A percentile compares a stretch with the other conserved stretches of the same genome.
These are phyloP conservation scores for Jackrogersella minutella DNA, from an alignment of 495 filamentous ascomycete genomes.

Conservation along the genomic window DNA sequence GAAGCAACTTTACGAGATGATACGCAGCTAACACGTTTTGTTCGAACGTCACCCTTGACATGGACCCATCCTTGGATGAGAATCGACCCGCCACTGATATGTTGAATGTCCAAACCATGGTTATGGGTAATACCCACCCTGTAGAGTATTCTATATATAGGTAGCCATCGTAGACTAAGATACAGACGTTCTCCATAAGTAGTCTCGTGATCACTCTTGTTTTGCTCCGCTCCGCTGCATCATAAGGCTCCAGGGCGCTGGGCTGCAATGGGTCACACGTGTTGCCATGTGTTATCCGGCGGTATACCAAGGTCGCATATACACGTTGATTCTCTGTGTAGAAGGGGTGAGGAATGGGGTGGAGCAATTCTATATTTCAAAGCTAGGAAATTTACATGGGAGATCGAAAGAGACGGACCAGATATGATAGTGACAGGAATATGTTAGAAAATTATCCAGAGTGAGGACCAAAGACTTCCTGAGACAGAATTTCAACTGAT, in stretches of 20 bases:
- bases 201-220: background rate
- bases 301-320: background rate
- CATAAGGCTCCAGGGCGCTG: background rate
- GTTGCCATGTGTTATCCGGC: background rate
- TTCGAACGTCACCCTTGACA: background rate
- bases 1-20: background rate
- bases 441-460: too few relatives aligned
- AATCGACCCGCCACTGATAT: too few relatives aligned
- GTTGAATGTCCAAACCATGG: background rate
- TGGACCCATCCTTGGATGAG: too few relatives aligned
- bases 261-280: background rate
- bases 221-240: background rate
- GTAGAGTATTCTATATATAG: background rate
- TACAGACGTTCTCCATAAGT: background rate
- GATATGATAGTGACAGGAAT: too few relatives aligned
- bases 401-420: too few relatives aligned
- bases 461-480: too few relatives aligned
- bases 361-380: too few relatives aligned
- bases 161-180: background rate
- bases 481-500: too few relatives aligned
- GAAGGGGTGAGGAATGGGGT: background rate
- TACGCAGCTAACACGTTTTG: background rate
- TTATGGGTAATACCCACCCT: too few relatives aligned
- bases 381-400: too few relatives aligned
- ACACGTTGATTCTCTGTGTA: background rate